These are phyloP conservation scores for Coriolopsis trogii DNA, from an alignment of 1,284 basidiomycete genomes.

Conservation along the genomic window DNA sequence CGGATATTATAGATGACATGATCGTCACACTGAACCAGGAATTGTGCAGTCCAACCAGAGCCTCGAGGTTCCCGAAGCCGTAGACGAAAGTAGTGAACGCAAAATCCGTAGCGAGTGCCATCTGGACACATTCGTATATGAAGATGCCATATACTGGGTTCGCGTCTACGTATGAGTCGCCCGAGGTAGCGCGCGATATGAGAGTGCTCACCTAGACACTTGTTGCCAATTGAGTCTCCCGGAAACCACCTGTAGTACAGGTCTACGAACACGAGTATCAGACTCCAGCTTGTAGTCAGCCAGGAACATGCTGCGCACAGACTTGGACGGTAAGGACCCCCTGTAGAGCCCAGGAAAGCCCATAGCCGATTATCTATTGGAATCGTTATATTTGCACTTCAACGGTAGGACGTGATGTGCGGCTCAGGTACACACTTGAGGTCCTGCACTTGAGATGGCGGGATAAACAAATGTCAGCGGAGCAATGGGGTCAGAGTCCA, in stretches of 20 bases:
- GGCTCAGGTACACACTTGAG: too few species aligned
- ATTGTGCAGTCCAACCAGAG: constrained; percentile 4
- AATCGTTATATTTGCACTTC: too few species aligned
- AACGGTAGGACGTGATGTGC: too few species aligned
- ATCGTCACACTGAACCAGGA: constrained; percentile 11
- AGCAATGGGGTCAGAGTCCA: too few species aligned
- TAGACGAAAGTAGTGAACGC: constrained; percentile 8
- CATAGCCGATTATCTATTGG: too few species aligned
- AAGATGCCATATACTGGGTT: constrained; percentile 1
- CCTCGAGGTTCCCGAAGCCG: neutral
- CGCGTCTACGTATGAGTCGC: neutral
- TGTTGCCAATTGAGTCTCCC: neutral
- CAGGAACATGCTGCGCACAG: neutral
- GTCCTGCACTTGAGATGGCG: too few species aligned
- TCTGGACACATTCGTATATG: constrained; percentile 9
- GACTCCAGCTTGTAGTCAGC: neutral
- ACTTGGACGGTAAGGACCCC: constrained; percentile 1
- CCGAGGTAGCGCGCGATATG: neutral
- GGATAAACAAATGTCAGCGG: too few species aligned
- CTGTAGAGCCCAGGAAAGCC: constrained; percentile 2
- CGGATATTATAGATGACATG: constrained; percentile 3
- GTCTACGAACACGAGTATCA: neutral
- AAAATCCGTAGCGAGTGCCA: constrained; percentile 1
- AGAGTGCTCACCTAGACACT: neutral
- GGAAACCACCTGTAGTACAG: neutral